Percentiles rank a stretch among this genome's conserved stretches.
These are phyloP conservation scores for Biscogniauxia sp. DNA, from an alignment of 2,329 filamentous ascomycete species.

Conservation along the genomic window DNA sequence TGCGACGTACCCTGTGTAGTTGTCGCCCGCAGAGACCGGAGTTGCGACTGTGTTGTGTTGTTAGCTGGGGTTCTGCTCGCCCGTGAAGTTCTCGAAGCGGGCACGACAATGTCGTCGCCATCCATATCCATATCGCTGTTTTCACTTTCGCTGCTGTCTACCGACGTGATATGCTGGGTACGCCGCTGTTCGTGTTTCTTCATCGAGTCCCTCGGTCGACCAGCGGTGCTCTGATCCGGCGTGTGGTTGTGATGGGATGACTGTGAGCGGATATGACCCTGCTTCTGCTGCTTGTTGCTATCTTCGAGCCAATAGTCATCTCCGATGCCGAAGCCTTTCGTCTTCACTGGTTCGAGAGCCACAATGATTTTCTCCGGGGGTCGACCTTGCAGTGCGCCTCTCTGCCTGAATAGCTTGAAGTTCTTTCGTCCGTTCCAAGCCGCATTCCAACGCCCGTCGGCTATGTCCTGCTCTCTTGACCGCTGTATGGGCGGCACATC, in stretches of 20 bases:
- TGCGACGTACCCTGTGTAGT: constrained; percentile 20
- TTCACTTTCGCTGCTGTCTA: constrained; percentile 25
- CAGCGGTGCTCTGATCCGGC: constrained; percentile 6
- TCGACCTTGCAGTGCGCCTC: constrained; percentile 46
- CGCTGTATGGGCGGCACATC: constrained; percentile 30
- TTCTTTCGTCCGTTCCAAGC: constrained; percentile 94
- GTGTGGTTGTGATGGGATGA: not conserved
- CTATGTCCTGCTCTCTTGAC: constrained; percentile 49
- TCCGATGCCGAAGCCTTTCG: constrained; percentile 70
- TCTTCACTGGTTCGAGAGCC: constrained; percentile 66
- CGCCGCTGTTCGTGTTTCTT: constrained; percentile 10
- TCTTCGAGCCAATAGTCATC: constrained; percentile 74
- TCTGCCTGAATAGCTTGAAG: constrained; percentile 81
- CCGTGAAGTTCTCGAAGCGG: constrained; percentile 22
- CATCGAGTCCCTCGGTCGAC: constrained; percentile 4
- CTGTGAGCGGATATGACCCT: constrained; percentile 15
- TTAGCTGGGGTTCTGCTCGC: constrained; percentile 33
- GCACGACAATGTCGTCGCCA: constrained; percentile 20
- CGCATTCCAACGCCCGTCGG: constrained; percentile 71
- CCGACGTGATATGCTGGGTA: constrained; percentile 15
- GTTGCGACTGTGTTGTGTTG: constrained; percentile 22
- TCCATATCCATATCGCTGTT: constrained; percentile 21
- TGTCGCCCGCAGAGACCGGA: constrained; percentile 12
- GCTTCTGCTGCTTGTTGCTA: constrained; percentile 30
- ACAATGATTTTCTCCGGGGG: constrained; percentile 59